Base-by-base conservation (phyloP, 1,284 basidiomycete genomes). In the Lentinula novae-zelandiae region DNA sequence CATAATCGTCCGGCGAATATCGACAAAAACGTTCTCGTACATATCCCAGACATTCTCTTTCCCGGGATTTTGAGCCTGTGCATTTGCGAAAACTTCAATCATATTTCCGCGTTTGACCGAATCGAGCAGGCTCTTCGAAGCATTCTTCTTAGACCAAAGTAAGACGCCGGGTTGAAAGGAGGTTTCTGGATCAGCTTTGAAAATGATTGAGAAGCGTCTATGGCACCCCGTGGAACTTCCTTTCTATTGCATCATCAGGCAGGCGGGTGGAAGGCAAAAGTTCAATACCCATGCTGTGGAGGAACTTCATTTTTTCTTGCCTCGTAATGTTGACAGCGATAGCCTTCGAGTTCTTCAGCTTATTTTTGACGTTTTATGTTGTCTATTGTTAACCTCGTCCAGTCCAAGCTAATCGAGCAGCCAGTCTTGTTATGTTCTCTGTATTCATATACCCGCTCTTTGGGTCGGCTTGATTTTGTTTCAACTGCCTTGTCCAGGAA, bases 321-420 rank as follows among this genome's bases (percentile, higher is more conserved):
- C 53, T 42, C 8, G 42, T 22, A 17, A 52, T 10, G 22, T 60
- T 27, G n/a, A 56, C 27, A 3, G 3, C 27, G 27, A 27, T 27
- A 27, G 27, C 33, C 13, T 49, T 49, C 17, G 53, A 44, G 31
- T 61, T 46, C 44, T 49, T 27, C 20, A n/a, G 12, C 52, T 27
- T 27, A 3, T 51, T 3, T 38, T 27, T 49, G 31, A 36, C 34
- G 20, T 31, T 61, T 64, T 39, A 58, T 54, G 2, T 49, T 34
- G 10, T 57, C 52, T 20, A 60, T 10, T 2, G 42, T 50, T 22
- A 71, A 60, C 20, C 58, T 61, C 10, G 67, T 66, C 74, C 73
- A 68, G 57, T 72, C 63, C 51, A 74, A 72, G 57, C 73, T 75
- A 6, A 49, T 59, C 9, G 54, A 52, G 53, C 74, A 75, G 48